Conservation (phyloP, 495 filamentous ascomycete species). For the Cairneyella variabilis region DNA sequence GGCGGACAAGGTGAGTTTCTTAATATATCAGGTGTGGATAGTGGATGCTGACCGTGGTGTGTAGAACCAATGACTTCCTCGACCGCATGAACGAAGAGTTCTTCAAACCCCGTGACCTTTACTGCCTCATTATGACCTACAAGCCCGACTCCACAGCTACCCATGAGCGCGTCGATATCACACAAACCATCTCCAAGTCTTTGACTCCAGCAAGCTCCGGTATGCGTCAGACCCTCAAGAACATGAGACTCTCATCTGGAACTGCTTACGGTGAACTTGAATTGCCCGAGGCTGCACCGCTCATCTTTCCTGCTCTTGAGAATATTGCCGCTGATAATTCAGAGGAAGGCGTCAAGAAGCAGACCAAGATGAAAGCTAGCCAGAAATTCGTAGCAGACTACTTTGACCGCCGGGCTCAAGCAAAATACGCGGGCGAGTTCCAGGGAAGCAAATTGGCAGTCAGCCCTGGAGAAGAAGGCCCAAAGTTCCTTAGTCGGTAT, state of each 20-base stretch:
- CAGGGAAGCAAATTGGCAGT: constrained; percentile 12
- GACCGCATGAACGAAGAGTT: constrained; percentile 53
- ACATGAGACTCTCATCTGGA: constrained; percentile 39
- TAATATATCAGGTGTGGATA: too few relatives aligned
- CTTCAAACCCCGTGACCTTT: constrained; percentile 57
- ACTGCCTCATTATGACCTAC: constrained; percentile 58
- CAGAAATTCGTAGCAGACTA: constrained; percentile 48
- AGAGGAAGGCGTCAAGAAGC: constrained; percentile 26
- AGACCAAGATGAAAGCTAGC: constrained; percentile 33
- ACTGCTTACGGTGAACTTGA: constrained; percentile 43
- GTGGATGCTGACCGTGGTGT: background rate
- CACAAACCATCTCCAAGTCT: constrained; percentile 23
- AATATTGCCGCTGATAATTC: constrained; percentile 28
- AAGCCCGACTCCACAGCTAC: constrained; percentile 37
- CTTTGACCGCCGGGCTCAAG: constrained; percentile 46
- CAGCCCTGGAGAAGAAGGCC: constrained; percentile 30
- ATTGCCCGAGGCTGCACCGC: constrained; percentile 48
- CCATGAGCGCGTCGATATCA: constrained; percentile 31
- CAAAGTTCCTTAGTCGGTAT: constrained; percentile 34
- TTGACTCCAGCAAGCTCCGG: constrained; percentile 21
- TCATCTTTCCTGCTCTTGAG: constrained; percentile 53
- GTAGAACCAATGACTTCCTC: constrained; percentile 51
- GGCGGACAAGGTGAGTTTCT: constrained; percentile 30
- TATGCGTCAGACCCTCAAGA: constrained; percentile 31
- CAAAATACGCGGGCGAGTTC: constrained; percentile 38